A percentile compares a stretch with the other conserved stretches of the same genome.
Conservation (phyloP, 2,329 filamentous ascomycete genomes). For the Colletotrichum horii region DNA sequence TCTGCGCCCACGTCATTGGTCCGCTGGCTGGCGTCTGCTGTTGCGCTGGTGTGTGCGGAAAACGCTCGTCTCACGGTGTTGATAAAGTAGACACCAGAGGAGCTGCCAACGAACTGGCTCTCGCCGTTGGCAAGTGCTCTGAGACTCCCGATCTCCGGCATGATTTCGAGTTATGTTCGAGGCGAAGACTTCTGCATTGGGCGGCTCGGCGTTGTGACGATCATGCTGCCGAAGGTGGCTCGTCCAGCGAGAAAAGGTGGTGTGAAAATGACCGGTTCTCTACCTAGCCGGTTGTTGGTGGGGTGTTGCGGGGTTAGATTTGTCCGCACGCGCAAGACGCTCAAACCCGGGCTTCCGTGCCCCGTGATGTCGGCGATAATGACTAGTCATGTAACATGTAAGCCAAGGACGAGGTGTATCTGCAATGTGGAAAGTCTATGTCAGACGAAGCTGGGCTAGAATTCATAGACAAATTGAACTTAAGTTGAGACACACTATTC, state of each 20-base stretch:
- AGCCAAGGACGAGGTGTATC: not conserved
- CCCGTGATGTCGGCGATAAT: not conserved
- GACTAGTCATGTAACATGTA: not conserved
- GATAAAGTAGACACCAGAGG: constrained; percentile 57
- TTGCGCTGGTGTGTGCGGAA: constrained; percentile 30
- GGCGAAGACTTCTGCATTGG: not conserved
- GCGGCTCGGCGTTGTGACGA: not conserved
- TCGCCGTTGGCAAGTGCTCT: constrained; percentile 28
- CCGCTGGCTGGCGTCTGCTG: constrained; percentile 22
- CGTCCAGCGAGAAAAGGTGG: not conserved
- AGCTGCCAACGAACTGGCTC: constrained; percentile 57
- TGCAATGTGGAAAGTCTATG: not conserved
- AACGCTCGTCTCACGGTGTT: constrained; percentile 60
- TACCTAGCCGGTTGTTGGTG: not conserved
- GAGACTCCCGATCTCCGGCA: constrained; percentile 19
- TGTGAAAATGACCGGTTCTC: not conserved
- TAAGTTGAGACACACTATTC: not conserved
- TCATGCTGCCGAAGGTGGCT: not conserved
- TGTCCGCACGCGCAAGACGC: not conserved
- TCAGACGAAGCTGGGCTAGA: not conserved
- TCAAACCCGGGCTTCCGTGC: not conserved
- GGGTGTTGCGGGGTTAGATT: not conserved
- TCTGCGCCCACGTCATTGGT: no score
- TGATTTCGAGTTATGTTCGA: not conserved
- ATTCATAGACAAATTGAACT: not conserved